Evolutionary conservation across 257 asterid species (phyloP).

Genomic region (Capsicum baccatum): DNA sequence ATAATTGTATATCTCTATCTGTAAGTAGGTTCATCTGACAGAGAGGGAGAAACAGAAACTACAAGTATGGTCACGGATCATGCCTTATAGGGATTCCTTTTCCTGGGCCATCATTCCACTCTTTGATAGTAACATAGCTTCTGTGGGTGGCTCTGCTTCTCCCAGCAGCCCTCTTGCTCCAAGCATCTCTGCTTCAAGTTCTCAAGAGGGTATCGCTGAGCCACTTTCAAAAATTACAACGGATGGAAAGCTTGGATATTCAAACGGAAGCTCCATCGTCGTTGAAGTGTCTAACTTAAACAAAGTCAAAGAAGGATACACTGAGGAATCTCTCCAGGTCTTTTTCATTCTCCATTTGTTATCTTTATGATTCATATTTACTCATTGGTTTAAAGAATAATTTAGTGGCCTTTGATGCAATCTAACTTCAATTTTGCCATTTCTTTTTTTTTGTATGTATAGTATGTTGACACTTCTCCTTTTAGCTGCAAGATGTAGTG

Average conservation of each 20-base stretch:
- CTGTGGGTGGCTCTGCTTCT: slow-evolving; percentile 87
- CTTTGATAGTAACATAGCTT: slow-evolving; percentile 80
- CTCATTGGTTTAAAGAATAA: slow-evolving; percentile 14
- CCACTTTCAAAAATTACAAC: slow-evolving; percentile 74
- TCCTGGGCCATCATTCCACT: slow-evolving; percentile 98
- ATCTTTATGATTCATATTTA: slow-evolving; percentile 18
- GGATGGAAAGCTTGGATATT: slow-evolving; percentile 89
- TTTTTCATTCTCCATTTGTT: slow-evolving; percentile 24
- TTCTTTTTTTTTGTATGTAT: background rate
- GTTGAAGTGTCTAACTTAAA: slow-evolving; percentile 98
- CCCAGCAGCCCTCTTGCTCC: slow-evolving; percentile 96
- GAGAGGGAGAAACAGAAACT: slow-evolving; percentile 98
- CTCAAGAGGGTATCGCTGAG: slow-evolving; percentile 81
- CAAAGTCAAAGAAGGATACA: slow-evolving; percentile 98
- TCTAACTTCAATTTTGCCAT: slow-evolving; percentile 22
- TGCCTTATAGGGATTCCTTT: slow-evolving; percentile 96
- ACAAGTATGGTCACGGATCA: slow-evolving; percentile 97
- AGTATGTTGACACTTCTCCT: background rate
- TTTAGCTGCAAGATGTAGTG: slow-evolving; percentile 7
- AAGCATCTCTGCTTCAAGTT: slow-evolving; percentile 66
- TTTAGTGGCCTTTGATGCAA: slow-evolving; percentile 23
- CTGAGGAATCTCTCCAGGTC: slow-evolving; percentile 98
- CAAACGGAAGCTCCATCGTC: slow-evolving; percentile 84
- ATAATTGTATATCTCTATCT: slow-evolving; percentile 12
- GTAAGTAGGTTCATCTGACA: slow-evolving; percentile 75